Percentiles rank a stretch among this genome's conserved stretches.
phyloP scores from a whole-genome alignment of 306 rosid genomes.

The Benincasa hispida region DNA sequence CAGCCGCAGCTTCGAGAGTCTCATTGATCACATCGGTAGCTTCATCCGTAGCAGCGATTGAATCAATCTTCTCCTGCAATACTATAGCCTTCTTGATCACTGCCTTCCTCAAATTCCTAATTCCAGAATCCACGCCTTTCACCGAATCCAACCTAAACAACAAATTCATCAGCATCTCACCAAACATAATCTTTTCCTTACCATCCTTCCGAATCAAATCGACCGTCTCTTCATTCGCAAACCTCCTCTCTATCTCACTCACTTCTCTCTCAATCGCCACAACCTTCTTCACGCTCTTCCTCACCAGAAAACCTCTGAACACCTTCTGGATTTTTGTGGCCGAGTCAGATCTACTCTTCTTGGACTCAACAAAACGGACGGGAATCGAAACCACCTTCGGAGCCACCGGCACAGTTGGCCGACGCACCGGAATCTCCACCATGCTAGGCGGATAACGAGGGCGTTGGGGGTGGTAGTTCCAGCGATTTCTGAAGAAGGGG shows the following conservation, averaged over 20 bases:
- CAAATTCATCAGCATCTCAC: constrained; percentile 54
- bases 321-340: constrained; percentile 51
- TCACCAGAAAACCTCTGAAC: constrained; percentile 44
- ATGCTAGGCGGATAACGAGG: background rate
- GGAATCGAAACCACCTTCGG: constrained; percentile 52
- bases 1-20: background rate
- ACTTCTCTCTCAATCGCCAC: constrained; percentile 28
- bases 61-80: constrained; percentile 51
- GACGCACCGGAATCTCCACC: constrained; percentile 1
- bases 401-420: constrained; percentile 11
- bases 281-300: constrained; percentile 46
- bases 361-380: constrained; percentile 29
- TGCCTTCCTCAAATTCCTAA: constrained; percentile 44
- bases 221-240: constrained; percentile 10
- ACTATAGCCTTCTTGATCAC: constrained; percentile 48
- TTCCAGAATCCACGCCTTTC: constrained; percentile 31
- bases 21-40: background rate
- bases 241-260: constrained; percentile 21
- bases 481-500: constrained; percentile 12
- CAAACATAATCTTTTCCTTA: constrained; percentile 41
- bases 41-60: constrained; percentile 1
- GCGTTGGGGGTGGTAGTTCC: constrained; percentile 5
- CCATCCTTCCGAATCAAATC: constrained; percentile 25
- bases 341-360: constrained; percentile 11
- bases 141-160: constrained; percentile 52